These are phyloP conservation scores for Amanita pallidorosea DNA, from an alignment of 768 basidiomycete species.

Conservation along the genomic window DNA sequence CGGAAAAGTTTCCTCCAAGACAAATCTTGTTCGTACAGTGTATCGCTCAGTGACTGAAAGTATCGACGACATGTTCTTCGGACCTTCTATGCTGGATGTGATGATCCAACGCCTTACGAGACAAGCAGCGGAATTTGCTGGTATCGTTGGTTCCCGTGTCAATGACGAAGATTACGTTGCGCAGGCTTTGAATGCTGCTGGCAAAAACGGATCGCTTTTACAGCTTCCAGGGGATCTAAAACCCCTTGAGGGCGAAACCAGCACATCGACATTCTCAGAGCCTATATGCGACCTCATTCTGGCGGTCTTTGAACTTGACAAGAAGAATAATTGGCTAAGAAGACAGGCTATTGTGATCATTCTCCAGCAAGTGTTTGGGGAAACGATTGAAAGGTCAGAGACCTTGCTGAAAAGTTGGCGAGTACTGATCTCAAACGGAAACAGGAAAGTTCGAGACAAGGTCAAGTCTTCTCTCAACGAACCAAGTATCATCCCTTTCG, in stretches of 20 bases:
- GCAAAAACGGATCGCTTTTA: constrained; percentile 51
- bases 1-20: constrained; percentile 43
- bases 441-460: constrained; percentile 81
- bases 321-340: constrained; percentile 93
- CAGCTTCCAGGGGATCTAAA: constrained; percentile 71
- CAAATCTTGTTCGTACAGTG: constrained; percentile 73
- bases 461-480: constrained; percentile 57
- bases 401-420: background rate
- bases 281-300: constrained; percentile 92
- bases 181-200: constrained; percentile 65
- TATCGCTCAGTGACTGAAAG: constrained; percentile 90
- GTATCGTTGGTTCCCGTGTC: constrained; percentile 67
- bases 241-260: constrained; percentile 80
- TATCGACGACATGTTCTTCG: constrained; percentile 96
- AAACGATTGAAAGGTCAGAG: constrained; percentile 86
- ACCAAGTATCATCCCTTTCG: constrained; percentile 52
- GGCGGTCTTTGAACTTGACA: constrained; percentile 90
- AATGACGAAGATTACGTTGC: constrained; percentile 80
- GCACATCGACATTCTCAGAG: constrained; percentile 78
- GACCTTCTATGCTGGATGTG: constrained; percentile 91
- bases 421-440: background rate
- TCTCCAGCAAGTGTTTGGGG: constrained; percentile 89
- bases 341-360: constrained; percentile 95
- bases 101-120: constrained; percentile 85
- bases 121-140: constrained; percentile 84